Percentiles rank a stretch among this genome's conserved stretches.
These are phyloP conservation scores for Polytrichum commune DNA, from an alignment of 225 moss, liverwort and hornwort genomes.

Conservation along the genomic window DNA sequence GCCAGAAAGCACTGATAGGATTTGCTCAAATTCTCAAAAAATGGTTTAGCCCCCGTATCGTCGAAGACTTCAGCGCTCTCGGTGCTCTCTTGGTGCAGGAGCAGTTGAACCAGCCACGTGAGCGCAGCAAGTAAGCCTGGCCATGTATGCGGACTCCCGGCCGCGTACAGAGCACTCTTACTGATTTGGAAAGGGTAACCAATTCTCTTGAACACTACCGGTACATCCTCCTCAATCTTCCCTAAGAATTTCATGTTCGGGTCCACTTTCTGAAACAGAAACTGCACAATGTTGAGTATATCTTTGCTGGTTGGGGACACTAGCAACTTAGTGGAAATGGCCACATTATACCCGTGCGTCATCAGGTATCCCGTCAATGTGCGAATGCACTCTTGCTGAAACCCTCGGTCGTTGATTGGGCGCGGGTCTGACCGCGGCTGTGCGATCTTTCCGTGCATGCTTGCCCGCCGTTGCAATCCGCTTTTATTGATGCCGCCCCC, in stretches of 20 bases:
- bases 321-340: constrained; percentile 68
- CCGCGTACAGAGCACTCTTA: constrained; percentile 84
- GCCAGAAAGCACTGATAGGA: constrained; percentile 54
- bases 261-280: constrained; percentile 74
- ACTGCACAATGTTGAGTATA: constrained; percentile 70
- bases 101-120: constrained; percentile 69
- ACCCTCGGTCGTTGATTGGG: constrained; percentile 63
- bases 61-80: constrained; percentile 50
- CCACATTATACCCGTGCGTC: constrained; percentile 62
- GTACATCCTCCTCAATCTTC: constrained; percentile 94
- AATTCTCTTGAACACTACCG: constrained; percentile 68
- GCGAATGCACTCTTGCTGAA: constrained; percentile 88
- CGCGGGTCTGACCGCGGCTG: constrained; percentile 64
- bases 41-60: constrained; percentile 21
- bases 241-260: constrained; percentile 54
- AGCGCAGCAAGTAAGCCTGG: constrained; percentile 88
- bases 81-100: constrained; percentile 46
- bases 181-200: constrained; percentile 93
- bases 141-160: constrained; percentile 94
- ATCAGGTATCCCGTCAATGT: constrained; percentile 55
- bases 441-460: constrained; percentile 56
- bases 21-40: constrained; percentile 46
- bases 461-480: constrained; percentile 52
- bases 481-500: constrained; percentile 28
- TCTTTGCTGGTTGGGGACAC: constrained; percentile 84